Evolutionary conservation across 768 basidiomycete species (phyloP).

Genomic region (Tylopilus intermedius): DNA sequence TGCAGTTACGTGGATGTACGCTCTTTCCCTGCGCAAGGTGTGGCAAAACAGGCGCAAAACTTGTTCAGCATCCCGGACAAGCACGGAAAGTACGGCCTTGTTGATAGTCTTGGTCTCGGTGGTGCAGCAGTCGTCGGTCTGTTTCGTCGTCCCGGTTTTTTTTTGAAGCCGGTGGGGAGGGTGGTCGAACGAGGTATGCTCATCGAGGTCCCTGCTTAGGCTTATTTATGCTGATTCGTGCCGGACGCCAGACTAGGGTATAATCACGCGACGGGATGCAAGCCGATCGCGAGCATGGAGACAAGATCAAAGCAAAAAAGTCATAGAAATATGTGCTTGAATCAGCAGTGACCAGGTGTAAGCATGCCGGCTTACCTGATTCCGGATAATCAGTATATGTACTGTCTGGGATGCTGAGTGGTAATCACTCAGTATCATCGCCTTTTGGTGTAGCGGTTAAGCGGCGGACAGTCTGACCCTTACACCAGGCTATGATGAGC

Average conservation of each 20-base stretch:
- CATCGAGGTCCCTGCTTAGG: background rate
- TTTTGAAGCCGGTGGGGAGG: slow-evolving; percentile 52
- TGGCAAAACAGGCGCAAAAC: slow-evolving; percentile 67
- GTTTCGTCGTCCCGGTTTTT: slow-evolving; percentile 64
- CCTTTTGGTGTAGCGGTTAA: too few relatives aligned
- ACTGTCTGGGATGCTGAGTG: too few relatives aligned
- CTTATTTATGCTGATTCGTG: background rate
- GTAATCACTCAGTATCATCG: too few relatives aligned
- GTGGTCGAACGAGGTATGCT: slow-evolving; percentile 57
- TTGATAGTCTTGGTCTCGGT: slow-evolving; percentile 74
- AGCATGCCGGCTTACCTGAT: too few relatives aligned
- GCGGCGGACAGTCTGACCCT: too few relatives aligned
- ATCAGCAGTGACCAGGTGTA: background rate
- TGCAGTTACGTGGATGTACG: slow-evolving; percentile 68
- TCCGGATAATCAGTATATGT: too few relatives aligned
- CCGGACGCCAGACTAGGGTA: slow-evolving; percentile 58
- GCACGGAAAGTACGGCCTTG: slow-evolving; percentile 71
- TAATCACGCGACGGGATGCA: slow-evolving; percentile 67
- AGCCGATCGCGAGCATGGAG: slow-evolving; percentile 50
- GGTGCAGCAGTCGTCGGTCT: slow-evolving; percentile 74
- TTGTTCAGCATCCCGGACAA: slow-evolving; percentile 57
- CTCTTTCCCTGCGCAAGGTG: slow-evolving; percentile 42
- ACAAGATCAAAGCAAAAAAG: slow-evolving; percentile 68
- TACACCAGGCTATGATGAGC: too few relatives aligned
- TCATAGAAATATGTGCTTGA: slow-evolving; percentile 40